A percentile compares a stretch with the other conserved stretches of the same genome.
Conservation (phyloP, 495 filamentous ascomycete genomes). For the Daldinia vernicosa region DNA sequence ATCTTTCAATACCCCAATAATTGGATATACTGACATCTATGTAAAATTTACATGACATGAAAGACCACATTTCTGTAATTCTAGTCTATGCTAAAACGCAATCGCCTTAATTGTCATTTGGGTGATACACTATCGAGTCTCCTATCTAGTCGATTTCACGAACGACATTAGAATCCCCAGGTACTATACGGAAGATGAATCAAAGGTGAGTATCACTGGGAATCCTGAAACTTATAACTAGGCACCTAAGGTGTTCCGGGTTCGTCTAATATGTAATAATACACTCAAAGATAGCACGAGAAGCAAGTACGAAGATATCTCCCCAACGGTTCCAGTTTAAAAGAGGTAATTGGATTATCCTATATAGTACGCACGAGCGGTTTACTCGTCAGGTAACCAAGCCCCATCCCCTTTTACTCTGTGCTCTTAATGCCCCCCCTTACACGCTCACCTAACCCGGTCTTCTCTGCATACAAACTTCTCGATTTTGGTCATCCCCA, state of each 20-base stretch:
- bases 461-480: not conserved
- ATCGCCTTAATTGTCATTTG: not conserved
- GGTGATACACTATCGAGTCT: not conserved
- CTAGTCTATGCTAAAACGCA: not conserved
- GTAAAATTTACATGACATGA: not conserved
- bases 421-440: not conserved
- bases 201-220: too few relatives aligned
- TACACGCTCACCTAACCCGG: not conserved
- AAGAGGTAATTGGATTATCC: constrained; percentile 19
- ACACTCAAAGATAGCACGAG: not conserved
- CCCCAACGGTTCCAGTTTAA: not conserved
- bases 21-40: constrained; percentile 12
- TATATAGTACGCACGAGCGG: constrained; percentile 10
- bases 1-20: constrained; percentile 19
- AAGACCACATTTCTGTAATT: not conserved
- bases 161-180: too few relatives aligned
- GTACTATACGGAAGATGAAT: too few relatives aligned
- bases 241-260: too few relatives aligned
- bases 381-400: constrained; percentile 5
- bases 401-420: not conserved
- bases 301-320: not conserved
- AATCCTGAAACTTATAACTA: not conserved
- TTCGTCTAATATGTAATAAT: too few relatives aligned
- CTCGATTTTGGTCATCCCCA: not conserved
- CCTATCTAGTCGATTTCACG: too few relatives aligned